Percentiles rank a stretch among this genome's conserved stretches.
Conservation (phyloP, 805 yeast species). For the Candida arabinofermentans region DNA sequence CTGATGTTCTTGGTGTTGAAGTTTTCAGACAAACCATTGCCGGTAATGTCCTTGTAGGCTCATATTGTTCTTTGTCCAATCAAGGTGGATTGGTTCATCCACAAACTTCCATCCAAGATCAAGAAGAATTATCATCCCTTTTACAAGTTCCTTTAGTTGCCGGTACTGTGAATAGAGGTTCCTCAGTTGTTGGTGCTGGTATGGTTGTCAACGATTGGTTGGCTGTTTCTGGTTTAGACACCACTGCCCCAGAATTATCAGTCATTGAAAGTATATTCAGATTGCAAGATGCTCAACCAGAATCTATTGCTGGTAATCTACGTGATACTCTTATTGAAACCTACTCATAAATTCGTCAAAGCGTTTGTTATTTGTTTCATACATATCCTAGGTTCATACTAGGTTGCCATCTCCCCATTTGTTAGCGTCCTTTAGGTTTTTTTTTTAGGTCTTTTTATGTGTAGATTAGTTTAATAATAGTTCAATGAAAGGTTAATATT, state of each 20-base stretch:
- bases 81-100: conserved; percentile 99
- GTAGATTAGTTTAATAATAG: conserved; percentile 1
- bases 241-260: conserved; percentile 97
- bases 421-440: neutral
- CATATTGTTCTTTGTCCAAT: conserved; percentile 90
- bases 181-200: conserved; percentile 97
- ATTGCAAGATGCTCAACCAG: conserved; percentile 88
- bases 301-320: conserved; percentile 75
- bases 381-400: neutral
- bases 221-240: conserved; percentile 94
- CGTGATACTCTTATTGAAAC: conserved; percentile 93
- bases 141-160: conserved; percentile 97
- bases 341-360: conserved; percentile 48
- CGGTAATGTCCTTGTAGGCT: conserved; percentile 95
- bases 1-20: conserved; percentile 97
- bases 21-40: conserved; percentile 99
- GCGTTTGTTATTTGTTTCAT: neutral
- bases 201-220: conserved; percentile 98
- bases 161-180: conserved; percentile 97
- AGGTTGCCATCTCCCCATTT: neutral
- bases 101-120: conserved; percentile 94
- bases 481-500: neutral
- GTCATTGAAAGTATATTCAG: conserved; percentile 96
- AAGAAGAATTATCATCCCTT: conserved; percentile 93
- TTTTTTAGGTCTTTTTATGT: conserved; percentile 1